Conservation (phyloP, 75 land plant genomes). For the Cryptomeria japonica region DNA sequence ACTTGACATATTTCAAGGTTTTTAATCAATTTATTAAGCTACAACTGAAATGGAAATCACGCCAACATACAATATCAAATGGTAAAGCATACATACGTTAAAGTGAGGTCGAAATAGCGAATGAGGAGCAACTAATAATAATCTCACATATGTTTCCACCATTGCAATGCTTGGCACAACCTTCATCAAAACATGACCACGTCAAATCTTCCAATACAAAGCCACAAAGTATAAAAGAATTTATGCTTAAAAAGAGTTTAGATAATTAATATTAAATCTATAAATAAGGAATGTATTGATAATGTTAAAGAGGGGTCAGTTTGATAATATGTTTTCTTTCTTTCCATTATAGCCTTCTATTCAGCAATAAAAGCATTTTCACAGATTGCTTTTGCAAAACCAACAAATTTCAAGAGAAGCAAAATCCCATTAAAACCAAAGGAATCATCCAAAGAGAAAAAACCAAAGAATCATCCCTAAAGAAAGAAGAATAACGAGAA, state of each 20-base stretch:
- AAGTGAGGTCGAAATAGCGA: constrained; percentile 87
- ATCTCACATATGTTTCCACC: constrained; percentile 92
- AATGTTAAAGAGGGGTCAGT: neutral
- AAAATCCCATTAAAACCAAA: too few relatives aligned
- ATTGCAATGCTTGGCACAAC: constrained; percentile 93
- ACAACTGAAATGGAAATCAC: neutral
- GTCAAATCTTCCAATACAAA: neutral
- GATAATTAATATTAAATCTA: neutral
- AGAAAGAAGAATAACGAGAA: too few relatives aligned
- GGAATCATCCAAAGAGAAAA: too few relatives aligned
- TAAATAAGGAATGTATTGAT: neutral
- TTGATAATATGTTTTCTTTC: neutral
- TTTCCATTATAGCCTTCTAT: neutral
- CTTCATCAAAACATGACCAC: constrained; percentile 37
- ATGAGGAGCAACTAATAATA: constrained; percentile 85
- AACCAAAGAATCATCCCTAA: too few relatives aligned
- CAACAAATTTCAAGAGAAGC: neutral
- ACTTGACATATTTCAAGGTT: neutral
- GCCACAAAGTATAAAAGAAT: neutral
- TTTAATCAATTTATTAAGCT: neutral
- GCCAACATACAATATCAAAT: neutral
- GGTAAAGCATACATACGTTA: constrained; percentile 40
- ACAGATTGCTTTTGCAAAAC: neutral
- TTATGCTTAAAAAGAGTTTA: neutral
- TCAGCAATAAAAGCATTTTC: neutral